phyloP scores from a whole-genome alignment of 257 asterid genomes.

The Leptodermis oblonga region DNA sequence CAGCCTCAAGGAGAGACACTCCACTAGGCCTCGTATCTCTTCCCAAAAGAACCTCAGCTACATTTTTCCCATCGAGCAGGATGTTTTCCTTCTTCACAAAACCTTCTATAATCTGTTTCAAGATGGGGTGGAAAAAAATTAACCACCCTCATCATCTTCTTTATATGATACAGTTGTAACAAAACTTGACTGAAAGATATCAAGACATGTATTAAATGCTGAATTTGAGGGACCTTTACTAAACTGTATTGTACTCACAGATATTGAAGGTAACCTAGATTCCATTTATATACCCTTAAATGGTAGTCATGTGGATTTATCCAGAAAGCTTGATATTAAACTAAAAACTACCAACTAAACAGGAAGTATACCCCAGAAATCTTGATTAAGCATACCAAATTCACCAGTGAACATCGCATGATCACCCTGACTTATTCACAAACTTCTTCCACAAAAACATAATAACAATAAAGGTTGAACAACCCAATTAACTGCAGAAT shows the following conservation, averaged over 20 bases:
- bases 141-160: neutral
- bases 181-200: neutral
- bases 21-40: conserved; percentile 98
- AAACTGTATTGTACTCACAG: neutral
- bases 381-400: neutral
- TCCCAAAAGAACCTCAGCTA: conserved; percentile 60
- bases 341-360: neutral
- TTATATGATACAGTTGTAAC: neutral
- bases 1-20: conserved; percentile 60
- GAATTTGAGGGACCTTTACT: neutral
- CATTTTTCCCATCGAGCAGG: conserved; percentile 43
- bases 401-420: neutral
- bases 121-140: conserved; percentile 8
- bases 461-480: neutral
- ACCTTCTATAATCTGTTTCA: conserved; percentile 61
- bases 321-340: neutral
- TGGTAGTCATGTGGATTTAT: neutral
- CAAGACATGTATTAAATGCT: neutral
- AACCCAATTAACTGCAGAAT: neutral
- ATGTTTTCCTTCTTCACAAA: conserved; percentile 59
- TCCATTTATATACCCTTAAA: neutral
- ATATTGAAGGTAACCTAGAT: too few relatives aligned
- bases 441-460: neutral
- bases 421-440: neutral
- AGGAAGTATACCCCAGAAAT: neutral